Evolutionary conservation across 345 rosid genomes (phyloP).

Genomic region (Lepidium didymum): DNA sequence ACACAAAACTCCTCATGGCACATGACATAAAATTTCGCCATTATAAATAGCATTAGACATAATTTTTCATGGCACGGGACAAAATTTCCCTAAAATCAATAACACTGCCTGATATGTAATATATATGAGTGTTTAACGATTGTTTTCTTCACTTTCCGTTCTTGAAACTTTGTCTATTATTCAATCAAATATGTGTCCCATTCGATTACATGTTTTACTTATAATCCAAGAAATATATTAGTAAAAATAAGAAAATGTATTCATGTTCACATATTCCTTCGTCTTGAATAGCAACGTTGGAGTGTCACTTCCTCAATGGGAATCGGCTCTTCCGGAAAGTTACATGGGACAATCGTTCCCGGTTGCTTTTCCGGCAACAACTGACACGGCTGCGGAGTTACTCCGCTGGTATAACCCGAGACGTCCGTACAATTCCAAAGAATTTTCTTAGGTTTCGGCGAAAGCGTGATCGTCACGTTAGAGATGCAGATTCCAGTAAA

Average conservation of each 20-base stretch:
- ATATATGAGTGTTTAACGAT: not conserved
- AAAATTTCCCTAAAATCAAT: too few relatives aligned
- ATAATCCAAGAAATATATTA: not conserved
- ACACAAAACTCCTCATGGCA: too few relatives aligned
- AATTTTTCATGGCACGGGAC: too few relatives aligned
- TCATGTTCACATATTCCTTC: constrained; percentile 24
- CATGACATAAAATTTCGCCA: too few relatives aligned
- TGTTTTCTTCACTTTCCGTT: not conserved
- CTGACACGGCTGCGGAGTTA: constrained; percentile 55
- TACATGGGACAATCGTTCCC: constrained; percentile 32
- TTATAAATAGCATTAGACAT: too few relatives aligned
- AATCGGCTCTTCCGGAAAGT: constrained; percentile 51
- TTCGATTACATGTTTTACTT: not conserved
- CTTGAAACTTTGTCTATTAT: not conserved
- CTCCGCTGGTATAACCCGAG: constrained; percentile 49
- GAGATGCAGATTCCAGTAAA: constrained; percentile 77
- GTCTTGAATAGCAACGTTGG: constrained; percentile 37
- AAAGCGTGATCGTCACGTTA: constrained; percentile 53
- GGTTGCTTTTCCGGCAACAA: constrained; percentile 39
- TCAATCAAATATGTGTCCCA: not conserved
- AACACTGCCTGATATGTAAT: not conserved
- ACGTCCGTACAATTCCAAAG: constrained; percentile 82
- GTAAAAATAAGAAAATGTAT: not conserved
- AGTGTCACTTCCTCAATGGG: constrained; percentile 43
- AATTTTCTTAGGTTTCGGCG: constrained; percentile 40